phyloP scores from a whole-genome alignment of 345 rosid species.

The Bruguiera gymnorhiza region DNA sequence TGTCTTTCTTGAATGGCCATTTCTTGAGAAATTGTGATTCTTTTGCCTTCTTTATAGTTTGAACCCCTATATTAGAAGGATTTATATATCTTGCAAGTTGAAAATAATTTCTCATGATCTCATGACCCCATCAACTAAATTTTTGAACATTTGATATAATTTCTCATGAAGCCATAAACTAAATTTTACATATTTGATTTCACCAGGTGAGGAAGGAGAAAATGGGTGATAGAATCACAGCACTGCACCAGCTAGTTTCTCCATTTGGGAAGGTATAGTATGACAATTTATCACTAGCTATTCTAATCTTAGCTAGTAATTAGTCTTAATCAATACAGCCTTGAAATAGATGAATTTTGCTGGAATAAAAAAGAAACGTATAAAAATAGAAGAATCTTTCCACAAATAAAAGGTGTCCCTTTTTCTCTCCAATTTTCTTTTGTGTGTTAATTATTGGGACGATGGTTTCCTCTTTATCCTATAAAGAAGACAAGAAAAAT shows the following conservation, averaged over 20 bases:
- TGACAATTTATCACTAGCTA: neutral
- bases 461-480: neutral
- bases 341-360: no score
- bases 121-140: no score
- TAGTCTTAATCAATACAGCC: no score
- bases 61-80: no score
- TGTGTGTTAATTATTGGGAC: neutral
- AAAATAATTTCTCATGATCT: no score
- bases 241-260: constrained; percentile 92
- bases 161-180: no score
- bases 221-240: constrained; percentile 70
- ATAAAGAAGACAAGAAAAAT: constrained; percentile 13
- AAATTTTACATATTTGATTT: neutral
- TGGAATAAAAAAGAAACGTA: no score
- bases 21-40: constrained; percentile 45
- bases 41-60: constrained; percentile 13
- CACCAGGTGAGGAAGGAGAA: constrained; percentile 75
- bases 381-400: no score
- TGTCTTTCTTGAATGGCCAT: constrained; percentile 67
- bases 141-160: no score
- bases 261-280: constrained; percentile 74
- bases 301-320: neutral
- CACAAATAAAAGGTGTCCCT: no score
- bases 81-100: no score
- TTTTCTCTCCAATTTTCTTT: neutral